A percentile compares a stretch with the other conserved stretches of the same genome.
Evolutionary conservation across 2,329 filamentous ascomycete species (phyloP).

Genomic region (Cladobotryum protrusum): DNA sequence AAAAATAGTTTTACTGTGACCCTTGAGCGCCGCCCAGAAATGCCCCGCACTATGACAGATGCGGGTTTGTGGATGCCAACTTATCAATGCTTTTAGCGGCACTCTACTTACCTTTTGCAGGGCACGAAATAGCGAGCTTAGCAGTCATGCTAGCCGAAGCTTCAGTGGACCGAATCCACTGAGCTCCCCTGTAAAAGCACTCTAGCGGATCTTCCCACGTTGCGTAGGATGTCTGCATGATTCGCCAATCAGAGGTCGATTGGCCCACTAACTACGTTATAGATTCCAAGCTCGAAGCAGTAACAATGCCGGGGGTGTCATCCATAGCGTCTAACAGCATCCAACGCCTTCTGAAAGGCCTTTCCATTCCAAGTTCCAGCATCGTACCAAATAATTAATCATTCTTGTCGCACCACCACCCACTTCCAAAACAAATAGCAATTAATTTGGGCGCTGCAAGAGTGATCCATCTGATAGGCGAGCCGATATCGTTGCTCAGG

Average conservation of each 20-base stretch:
- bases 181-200: too few relatives aligned
- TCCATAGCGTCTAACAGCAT: too few relatives aligned
- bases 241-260: conserved; percentile 19
- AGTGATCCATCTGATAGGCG: too few relatives aligned
- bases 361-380: background rate
- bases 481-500: too few relatives aligned
- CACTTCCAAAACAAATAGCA: too few relatives aligned
- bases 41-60: conserved; percentile 4
- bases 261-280: background rate
- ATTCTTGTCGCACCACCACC: background rate
- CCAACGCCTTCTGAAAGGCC: background rate
- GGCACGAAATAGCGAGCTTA: too few relatives aligned
- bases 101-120: background rate
- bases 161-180: conserved; percentile 8
- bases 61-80: background rate
- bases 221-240: conserved; percentile 15
- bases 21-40: background rate
- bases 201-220: conserved; percentile 14
- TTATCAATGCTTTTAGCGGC: background rate
- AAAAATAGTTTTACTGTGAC: background rate
- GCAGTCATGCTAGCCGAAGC: background rate
- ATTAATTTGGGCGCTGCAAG: too few relatives aligned
- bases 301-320: too few relatives aligned
- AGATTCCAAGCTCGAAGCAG: background rate
- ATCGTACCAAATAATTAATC: conserved; percentile 1